Percentiles rank a stretch among this genome's conserved stretches.
Conservation (phyloP, 495 filamentous ascomycete genomes). For the Podospora pseudocomata region DNA sequence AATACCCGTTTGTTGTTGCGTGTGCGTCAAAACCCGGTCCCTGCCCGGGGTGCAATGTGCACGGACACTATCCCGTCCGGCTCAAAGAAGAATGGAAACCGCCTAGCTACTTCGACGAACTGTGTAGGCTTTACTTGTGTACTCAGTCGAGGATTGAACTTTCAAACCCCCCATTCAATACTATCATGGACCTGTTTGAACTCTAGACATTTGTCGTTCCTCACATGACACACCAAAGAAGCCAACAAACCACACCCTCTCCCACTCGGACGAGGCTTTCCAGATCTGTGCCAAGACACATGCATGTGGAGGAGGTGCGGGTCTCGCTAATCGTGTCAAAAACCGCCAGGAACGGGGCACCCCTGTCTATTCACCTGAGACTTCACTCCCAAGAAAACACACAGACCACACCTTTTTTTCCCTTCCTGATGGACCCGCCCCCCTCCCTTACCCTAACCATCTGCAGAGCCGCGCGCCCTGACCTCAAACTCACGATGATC, state of each 20-base stretch:
- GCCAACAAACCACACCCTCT: too few relatives aligned
- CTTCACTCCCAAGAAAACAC: neutral
- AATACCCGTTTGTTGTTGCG: neutral
- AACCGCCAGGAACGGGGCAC: neutral
- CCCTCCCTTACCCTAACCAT: neutral
- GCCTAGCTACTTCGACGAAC: too few relatives aligned
- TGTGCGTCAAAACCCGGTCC: conserved; percentile 8
- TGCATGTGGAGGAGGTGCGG: neutral
- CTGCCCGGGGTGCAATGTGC: neutral
- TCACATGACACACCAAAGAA: too few relatives aligned
- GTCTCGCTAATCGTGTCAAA: conserved; percentile 2
- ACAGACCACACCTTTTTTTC: conserved; percentile 6
- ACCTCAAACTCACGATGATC: conserved; percentile 3
- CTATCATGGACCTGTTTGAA: too few relatives aligned
- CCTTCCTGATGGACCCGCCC: too few relatives aligned
- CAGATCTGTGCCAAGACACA: too few relatives aligned
- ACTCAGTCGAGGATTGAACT: too few relatives aligned
- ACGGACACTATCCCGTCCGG: conserved; percentile 3
- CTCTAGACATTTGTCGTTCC: too few relatives aligned
- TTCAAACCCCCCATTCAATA: too few relatives aligned
- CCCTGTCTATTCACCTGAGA: neutral
- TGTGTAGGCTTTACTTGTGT: too few relatives aligned
- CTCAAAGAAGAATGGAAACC: neutral
- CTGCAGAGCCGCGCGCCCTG: neutral
- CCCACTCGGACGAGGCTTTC: too few relatives aligned